A percentile compares a stretch with the other conserved stretches of the same genome.
Conservation (phyloP, 2,329 filamentous ascomycete species). For the Calonectria henricotiae region DNA sequence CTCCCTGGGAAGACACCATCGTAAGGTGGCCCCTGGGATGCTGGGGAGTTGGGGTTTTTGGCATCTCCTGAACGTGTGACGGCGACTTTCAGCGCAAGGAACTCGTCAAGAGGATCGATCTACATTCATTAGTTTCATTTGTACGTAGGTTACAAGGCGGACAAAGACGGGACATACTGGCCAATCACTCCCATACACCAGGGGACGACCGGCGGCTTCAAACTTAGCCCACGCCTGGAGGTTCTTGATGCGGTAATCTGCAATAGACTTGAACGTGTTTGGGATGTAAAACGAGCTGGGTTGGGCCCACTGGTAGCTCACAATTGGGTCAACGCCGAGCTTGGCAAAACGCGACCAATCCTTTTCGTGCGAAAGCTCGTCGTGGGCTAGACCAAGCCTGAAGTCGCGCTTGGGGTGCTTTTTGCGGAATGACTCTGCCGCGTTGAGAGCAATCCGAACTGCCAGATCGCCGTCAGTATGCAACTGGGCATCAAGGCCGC, state of each 20-base stretch:
- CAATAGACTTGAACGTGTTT: conserved; percentile 42
- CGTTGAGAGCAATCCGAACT: conserved; percentile 48
- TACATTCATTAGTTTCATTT: neutral
- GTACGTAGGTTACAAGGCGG: fast-evolving
- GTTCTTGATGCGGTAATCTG: conserved; percentile 37
- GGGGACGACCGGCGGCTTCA: conserved; percentile 29
- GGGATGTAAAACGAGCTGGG: conserved; percentile 41
- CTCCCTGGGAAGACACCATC: conserved; percentile 34
- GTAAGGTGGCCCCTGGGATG: conserved; percentile 39
- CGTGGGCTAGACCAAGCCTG: conserved; percentile 44
- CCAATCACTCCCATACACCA: conserved; percentile 46
- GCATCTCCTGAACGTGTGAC: conserved; percentile 45
- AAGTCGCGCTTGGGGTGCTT: conserved; percentile 37
- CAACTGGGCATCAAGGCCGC: conserved; percentile 47
- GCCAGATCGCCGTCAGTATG: conserved; percentile 51
- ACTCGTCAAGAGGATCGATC: conserved; percentile 47
- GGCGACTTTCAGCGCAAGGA: conserved; percentile 43
- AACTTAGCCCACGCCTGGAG: conserved; percentile 51
- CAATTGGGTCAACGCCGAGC: conserved; percentile 44
- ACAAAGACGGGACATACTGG: conserved; percentile 29
- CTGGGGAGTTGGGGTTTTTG: conserved; percentile 43
- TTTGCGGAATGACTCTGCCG: conserved; percentile 46
- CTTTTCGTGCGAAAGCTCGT: conserved; percentile 36
- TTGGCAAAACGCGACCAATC: conserved; percentile 46
- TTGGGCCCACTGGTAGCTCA: conserved; percentile 47